These are phyloP conservation scores for Gamarada debralockiae DNA, from an alignment of 495 filamentous ascomycete species.

Conservation along the genomic window DNA sequence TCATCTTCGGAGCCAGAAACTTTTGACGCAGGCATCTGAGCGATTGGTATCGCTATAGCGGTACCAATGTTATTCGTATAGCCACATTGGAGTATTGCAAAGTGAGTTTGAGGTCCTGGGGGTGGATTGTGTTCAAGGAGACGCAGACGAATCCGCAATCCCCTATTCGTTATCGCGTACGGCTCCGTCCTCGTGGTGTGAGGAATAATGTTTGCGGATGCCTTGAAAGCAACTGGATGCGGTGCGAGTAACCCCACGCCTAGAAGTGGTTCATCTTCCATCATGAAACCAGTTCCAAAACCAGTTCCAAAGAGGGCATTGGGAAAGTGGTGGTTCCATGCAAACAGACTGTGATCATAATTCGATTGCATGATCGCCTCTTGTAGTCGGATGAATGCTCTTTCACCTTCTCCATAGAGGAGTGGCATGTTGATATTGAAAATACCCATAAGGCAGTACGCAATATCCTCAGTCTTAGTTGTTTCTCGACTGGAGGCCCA, in stretches of 20 bases:
- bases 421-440: constrained; percentile 28
- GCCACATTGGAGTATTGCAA: constrained; percentile 7
- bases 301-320: constrained; percentile 25
- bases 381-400: constrained; percentile 27
- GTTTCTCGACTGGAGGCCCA: constrained; percentile 26
- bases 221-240: constrained; percentile 2
- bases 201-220: constrained; percentile 2
- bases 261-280: no score
- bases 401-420: constrained; percentile 27
- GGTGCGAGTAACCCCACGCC: background rate
- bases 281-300: background rate
- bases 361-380: constrained; percentile 24
- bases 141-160: background rate
- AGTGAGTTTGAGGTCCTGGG: background rate
- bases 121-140: background rate
- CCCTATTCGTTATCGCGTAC: constrained; percentile 5
- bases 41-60: constrained; percentile 2
- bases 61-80: background rate
- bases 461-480: constrained; percentile 22
- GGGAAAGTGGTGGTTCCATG: constrained; percentile 1
- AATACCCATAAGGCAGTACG: constrained; percentile 28
- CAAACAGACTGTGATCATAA: constrained; percentile 14
- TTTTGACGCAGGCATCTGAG: background rate
- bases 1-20: background rate
- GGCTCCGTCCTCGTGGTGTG: constrained; percentile 4